Evolutionary conservation across 331 rosid species (phyloP).

Genomic region (Dryas integrifolia): DNA sequence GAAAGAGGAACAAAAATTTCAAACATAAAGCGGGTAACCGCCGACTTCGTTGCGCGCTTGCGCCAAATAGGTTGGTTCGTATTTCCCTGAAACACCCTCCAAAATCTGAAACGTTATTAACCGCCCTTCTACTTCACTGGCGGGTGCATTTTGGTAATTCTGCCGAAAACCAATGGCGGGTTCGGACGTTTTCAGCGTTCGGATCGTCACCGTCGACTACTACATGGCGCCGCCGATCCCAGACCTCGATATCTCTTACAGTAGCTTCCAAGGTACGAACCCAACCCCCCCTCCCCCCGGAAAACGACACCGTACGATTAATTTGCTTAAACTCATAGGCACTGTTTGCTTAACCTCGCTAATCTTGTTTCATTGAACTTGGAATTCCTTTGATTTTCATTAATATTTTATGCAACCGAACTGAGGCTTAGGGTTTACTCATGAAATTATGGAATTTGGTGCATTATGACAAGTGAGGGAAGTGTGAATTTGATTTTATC

Average conservation of each 20-base stretch:
- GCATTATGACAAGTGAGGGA: neutral
- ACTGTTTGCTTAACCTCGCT: neutral
- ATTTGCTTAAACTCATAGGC: neutral
- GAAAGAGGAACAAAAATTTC: neutral
- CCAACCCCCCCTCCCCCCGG: slow-evolving; percentile 17
- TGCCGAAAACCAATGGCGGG: slow-evolving; percentile 43
- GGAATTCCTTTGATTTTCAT: neutral
- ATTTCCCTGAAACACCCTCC: neutral
- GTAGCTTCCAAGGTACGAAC: slow-evolving; percentile 70
- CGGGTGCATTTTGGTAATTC: slow-evolving; percentile 19
- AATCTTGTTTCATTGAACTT: neutral
- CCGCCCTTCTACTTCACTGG: neutral
- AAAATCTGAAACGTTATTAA: neutral
- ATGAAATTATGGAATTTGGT: slow-evolving; percentile 4
- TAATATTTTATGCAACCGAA: neutral
- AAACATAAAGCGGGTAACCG: slow-evolving; percentile 2
- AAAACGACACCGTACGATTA: neutral
- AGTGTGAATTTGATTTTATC: neutral
- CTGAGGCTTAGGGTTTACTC: neutral
- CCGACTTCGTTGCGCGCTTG: neutral
- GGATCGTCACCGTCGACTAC: slow-evolving; percentile 80
- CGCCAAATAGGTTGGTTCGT: slow-evolving; percentile 1
- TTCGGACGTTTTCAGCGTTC: slow-evolving; percentile 63
- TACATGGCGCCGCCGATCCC: slow-evolving; percentile 83
- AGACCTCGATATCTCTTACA: slow-evolving; percentile 63